A percentile compares a stretch with the other conserved stretches of the same genome.
These are phyloP conservation scores for Ascobolus immersus DNA, from an alignment of 495 filamentous ascomycete species.

Conservation along the genomic window DNA sequence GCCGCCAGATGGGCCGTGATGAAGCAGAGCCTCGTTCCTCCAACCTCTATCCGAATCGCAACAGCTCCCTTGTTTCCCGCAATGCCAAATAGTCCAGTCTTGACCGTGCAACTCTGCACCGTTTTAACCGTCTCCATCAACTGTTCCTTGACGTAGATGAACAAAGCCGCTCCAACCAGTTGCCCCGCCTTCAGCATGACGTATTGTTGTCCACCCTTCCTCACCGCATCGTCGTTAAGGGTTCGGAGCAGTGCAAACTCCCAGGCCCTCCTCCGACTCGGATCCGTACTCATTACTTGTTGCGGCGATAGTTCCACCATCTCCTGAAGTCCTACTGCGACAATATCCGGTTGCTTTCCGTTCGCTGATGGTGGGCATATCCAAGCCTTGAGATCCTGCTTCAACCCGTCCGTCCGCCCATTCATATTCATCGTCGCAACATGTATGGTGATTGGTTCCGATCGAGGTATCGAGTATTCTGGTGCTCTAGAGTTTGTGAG, in stretches of 20 bases:
- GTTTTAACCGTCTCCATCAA: slow-evolving; percentile 65
- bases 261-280: slow-evolving; percentile 59
- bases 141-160: slow-evolving; percentile 66
- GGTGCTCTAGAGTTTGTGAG: slow-evolving; percentile 12
- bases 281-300: slow-evolving; percentile 98
- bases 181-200: slow-evolving; percentile 76
- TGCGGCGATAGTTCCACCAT: slow-evolving; percentile 91
- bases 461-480: slow-evolving; percentile 35
- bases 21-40: slow-evolving; percentile 83
- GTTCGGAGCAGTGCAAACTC: slow-evolving; percentile 54
- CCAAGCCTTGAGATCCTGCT: slow-evolving; percentile 64
- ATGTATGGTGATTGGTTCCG: slow-evolving; percentile 33
- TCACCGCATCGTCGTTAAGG: slow-evolving; percentile 41
- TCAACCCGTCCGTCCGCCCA: slow-evolving; percentile 47
- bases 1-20: slow-evolving; percentile 92
- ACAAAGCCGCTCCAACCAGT: slow-evolving; percentile 75
- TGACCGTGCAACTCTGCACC: slow-evolving; percentile 86
- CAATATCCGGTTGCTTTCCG: slow-evolving; percentile 43
- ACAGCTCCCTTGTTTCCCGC: slow-evolving; percentile 97
- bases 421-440: slow-evolving; percentile 90
- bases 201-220: slow-evolving; percentile 44
- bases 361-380: slow-evolving; percentile 35
- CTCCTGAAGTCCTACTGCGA: slow-evolving; percentile 85
- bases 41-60: slow-evolving; percentile 85
- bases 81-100: slow-evolving; percentile 92